These are phyloP conservation scores for Sporothrix brunneoviolacea DNA, from an alignment of 2,329 filamentous ascomycete species.

Conservation along the genomic window DNA sequence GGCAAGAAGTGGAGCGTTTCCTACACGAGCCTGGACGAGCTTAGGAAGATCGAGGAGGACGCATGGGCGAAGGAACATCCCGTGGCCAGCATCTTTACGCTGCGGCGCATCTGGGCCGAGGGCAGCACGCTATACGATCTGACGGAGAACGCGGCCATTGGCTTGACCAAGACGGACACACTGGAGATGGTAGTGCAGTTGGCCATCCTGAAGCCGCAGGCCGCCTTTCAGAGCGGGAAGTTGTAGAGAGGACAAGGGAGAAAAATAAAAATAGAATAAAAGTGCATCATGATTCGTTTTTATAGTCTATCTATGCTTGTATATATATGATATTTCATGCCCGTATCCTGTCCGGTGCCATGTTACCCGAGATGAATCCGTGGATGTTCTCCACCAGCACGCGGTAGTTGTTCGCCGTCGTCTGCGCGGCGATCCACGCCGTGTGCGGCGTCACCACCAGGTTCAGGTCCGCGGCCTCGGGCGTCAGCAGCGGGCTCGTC, in stretches of 20 bases:
- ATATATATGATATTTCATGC: too few relatives aligned
- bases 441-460: slow-evolving; percentile 19
- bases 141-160: slow-evolving; percentile 46
- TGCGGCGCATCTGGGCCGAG: slow-evolving; percentile 16
- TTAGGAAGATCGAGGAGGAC: slow-evolving; percentile 6
- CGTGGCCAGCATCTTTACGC: slow-evolving; percentile 11
- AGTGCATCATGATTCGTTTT: too few relatives aligned
- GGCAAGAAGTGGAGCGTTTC: slow-evolving; percentile 8
- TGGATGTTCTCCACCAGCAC: slow-evolving; percentile 16
- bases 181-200: slow-evolving; percentile 13
- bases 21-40: slow-evolving; percentile 9
- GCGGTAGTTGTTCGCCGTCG: slow-evolving; percentile 13
- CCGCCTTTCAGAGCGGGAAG: slow-evolving; percentile 15
- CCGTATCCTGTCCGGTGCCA: slow-evolving; percentile 7
- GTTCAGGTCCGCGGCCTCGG: slow-evolving; percentile 11
- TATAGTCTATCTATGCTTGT: too few relatives aligned
- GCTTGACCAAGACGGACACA: slow-evolving; percentile 17
- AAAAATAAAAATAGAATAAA: neutral
- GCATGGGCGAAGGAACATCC: slow-evolving; percentile 8
- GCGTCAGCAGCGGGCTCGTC: slow-evolving; percentile 13
- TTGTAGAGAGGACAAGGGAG: slow-evolving; percentile 1
- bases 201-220: neutral
- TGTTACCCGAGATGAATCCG: slow-evolving; percentile 5
- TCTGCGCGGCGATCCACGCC: slow-evolving; percentile 17
- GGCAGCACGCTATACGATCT: slow-evolving; percentile 48